Evolutionary conservation across 2,329 filamentous ascomycete genomes (phyloP).

Genomic region (Aspergillus sp.): DNA sequence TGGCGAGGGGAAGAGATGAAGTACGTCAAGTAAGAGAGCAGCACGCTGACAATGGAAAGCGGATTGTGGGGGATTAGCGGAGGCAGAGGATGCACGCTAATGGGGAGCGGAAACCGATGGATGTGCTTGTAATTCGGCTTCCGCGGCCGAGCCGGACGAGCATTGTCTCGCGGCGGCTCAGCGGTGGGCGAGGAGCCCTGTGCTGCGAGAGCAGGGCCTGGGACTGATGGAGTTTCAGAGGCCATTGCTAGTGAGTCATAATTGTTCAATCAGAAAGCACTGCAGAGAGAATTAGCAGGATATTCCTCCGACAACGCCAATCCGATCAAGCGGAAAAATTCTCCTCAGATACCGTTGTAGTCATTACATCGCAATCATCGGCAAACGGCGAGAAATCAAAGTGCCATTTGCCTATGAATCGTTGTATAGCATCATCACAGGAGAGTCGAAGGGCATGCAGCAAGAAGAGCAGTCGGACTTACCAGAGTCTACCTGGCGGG

Average conservation of each 20-base stretch:
- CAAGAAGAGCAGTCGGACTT: constrained; percentile 10
- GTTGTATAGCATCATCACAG: constrained; percentile 38
- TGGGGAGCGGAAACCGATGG: constrained; percentile 70
- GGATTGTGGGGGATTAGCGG: constrained; percentile 88
- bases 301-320: constrained; percentile 6
- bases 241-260: constrained; percentile 20
- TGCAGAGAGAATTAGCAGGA: constrained; percentile 16
- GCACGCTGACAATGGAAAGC: constrained; percentile 71
- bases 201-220: constrained; percentile 9
- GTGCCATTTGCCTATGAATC: constrained; percentile 39
- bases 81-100: constrained; percentile 75
- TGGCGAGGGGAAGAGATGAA: constrained; percentile 54
- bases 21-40: constrained; percentile 67
- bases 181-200: constrained; percentile 7
- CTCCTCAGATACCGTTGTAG: constrained; percentile 97
- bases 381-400: constrained; percentile 44
- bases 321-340: constrained; percentile 10
- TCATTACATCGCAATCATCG: constrained; percentile 53
- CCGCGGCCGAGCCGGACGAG: constrained; percentile 20
- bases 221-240: constrained; percentile 13
- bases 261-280: constrained; percentile 12
- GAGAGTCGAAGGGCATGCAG: constrained; percentile 17
- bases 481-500: constrained; percentile 12
- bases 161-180: constrained; percentile 9
- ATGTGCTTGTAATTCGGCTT: constrained; percentile 60